Percentiles rank a stretch among this genome's conserved stretches.
phyloP scores from a whole-genome alignment of 2,329 filamentous ascomycete species.

The Diaporthe amygdali region DNA sequence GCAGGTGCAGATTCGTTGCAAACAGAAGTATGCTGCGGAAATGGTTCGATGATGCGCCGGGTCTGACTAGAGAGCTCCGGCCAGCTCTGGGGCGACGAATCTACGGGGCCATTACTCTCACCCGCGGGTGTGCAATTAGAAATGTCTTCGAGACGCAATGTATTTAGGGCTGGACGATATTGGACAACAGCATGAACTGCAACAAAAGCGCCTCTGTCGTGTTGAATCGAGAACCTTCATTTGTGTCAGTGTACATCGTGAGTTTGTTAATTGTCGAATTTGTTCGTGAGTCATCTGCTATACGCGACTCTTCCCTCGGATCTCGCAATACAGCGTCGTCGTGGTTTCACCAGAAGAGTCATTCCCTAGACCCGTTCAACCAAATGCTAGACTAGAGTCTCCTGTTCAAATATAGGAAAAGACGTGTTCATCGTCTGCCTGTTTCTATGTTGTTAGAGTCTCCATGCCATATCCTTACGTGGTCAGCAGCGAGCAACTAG shows the following conservation, averaged over 20 bases:
- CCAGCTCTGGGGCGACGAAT: background rate
- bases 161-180: background rate
- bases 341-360: background rate
- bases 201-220: background rate
- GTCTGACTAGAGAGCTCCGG: constrained; percentile 4
- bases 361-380: background rate
- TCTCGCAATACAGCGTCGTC: background rate
- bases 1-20: background rate
- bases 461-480: background rate
- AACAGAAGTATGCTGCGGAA: background rate
- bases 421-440: background rate
- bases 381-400: background rate
- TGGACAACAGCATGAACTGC: background rate
- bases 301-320: background rate
- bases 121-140: background rate
- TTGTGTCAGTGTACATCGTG: background rate
- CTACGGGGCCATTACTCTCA: background rate
- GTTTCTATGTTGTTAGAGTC: background rate
- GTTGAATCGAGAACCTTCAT: background rate
- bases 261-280: background rate
- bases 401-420: background rate
- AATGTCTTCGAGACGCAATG: background rate
- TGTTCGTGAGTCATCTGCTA: background rate
- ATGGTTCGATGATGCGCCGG: constrained; percentile 23
- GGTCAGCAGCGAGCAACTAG: background rate